These are phyloP conservation scores for Kazachstania martiniae DNA, from an alignment of 805 yeast genomes.

Conservation along the genomic window DNA sequence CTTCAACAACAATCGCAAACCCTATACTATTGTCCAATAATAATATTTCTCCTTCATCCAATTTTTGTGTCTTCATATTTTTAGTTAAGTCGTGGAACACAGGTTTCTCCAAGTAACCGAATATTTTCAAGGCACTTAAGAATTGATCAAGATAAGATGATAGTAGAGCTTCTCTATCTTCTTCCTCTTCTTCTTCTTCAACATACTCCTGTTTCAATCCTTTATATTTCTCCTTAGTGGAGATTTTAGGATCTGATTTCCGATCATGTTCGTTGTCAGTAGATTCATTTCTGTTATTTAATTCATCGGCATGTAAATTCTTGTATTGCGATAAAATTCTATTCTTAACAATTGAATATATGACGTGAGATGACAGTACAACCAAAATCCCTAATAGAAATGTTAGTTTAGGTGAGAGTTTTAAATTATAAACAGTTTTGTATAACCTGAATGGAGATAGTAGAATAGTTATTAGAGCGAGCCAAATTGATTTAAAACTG, in stretches of 20 bases:
- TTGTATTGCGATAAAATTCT: slow-evolving; percentile 21
- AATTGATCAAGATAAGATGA: slow-evolving; percentile 80
- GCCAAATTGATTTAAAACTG: no score
- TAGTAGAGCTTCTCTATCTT: slow-evolving; percentile 17
- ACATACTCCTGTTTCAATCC: not conserved
- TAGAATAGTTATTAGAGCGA: not conserved
- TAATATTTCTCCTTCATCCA: slow-evolving; percentile 67
- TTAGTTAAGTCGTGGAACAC: slow-evolving; percentile 90
- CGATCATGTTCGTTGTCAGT: not conserved
- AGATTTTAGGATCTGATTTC: not conserved
- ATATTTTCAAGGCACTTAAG: slow-evolving; percentile 79
- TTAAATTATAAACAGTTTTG: no score
- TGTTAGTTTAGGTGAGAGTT: no score
- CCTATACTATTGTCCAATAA: slow-evolving; percentile 61
- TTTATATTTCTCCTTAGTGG: not conserved
- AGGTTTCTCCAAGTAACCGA: slow-evolving; percentile 82
- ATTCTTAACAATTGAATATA: slow-evolving; percentile 14
- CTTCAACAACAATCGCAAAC: slow-evolving; percentile 87
- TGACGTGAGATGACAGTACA: slow-evolving; percentile 7
- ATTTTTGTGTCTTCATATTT: slow-evolving; percentile 79
- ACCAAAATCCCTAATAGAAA: slow-evolving; percentile 8
- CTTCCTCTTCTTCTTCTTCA: not conserved
- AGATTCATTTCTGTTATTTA: no score
- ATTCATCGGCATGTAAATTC: slow-evolving; percentile 14
- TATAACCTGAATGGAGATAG: slow-evolving; percentile 14